These are phyloP conservation scores for Talaromyces sp. DNA, from an alignment of 2,329 filamentous ascomycete genomes.

Conservation along the genomic window DNA sequence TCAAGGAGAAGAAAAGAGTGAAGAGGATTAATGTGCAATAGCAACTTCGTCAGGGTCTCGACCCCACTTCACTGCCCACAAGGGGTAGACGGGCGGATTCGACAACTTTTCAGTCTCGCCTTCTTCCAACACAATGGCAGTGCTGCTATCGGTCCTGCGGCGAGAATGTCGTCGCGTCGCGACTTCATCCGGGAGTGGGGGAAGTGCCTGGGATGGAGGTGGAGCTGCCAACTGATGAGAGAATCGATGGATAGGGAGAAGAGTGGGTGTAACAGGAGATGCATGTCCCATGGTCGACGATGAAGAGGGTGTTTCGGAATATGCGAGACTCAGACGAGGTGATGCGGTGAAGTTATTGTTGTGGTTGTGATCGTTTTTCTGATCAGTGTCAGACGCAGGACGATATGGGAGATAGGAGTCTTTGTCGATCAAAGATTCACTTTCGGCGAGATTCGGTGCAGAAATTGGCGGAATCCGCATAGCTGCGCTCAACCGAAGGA, in stretches of 20 bases:
- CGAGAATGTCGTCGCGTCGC: slow-evolving; percentile 34
- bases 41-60: slow-evolving; percentile 40
- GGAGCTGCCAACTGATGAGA: slow-evolving; percentile 31
- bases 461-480: slow-evolving; percentile 25
- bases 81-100: slow-evolving; percentile 48
- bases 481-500: slow-evolving; percentile 37
- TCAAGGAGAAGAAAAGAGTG: slow-evolving; percentile 15
- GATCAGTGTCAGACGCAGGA: slow-evolving; percentile 34
- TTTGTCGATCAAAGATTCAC: slow-evolving; percentile 28
- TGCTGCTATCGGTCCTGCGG: slow-evolving; percentile 43
- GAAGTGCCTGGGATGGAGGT: slow-evolving; percentile 31
- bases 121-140: slow-evolving; percentile 45
- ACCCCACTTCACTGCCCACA: slow-evolving; percentile 41
- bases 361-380: slow-evolving; percentile 26
- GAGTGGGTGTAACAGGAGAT: slow-evolving; percentile 42
- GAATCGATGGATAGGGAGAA: slow-evolving; percentile 38
- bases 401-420: slow-evolving; percentile 28
- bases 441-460: slow-evolving; percentile 25
- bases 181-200: slow-evolving; percentile 32
- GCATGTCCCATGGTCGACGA: slow-evolving; percentile 34
- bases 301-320: slow-evolving; percentile 39
- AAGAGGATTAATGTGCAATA: slow-evolving; percentile 33
- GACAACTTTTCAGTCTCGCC: slow-evolving; percentile 49
- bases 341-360: slow-evolving; percentile 28
- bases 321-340: slow-evolving; percentile 33